Conservation (phyloP, 192 early-diverging fungal genomes). For the Neocallimastix lanati region DNA sequence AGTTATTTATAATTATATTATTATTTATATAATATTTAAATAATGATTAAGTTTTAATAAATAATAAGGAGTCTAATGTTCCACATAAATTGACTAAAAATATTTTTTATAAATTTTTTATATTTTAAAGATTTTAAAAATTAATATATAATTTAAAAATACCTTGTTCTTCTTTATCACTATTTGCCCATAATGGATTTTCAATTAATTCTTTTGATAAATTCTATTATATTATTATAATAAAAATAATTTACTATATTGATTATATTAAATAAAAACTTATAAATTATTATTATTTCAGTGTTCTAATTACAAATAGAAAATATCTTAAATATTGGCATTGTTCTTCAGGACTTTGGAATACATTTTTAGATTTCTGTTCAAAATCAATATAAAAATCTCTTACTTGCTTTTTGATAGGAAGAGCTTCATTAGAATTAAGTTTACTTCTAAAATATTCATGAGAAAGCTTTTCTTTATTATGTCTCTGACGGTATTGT, state of each 20-base stretch:
- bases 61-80: not conserved
- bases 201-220: not conserved
- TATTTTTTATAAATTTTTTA: too few relatives aligned
- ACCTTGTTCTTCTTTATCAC: not conserved
- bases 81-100: too few relatives aligned
- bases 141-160: too few relatives aligned
- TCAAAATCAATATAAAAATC: not conserved
- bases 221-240: too few relatives aligned
- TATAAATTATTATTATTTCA: too few relatives aligned
- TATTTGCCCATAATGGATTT: too few relatives aligned
- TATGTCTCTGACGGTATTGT: not conserved
- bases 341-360: not conserved
- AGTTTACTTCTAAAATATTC: not conserved
- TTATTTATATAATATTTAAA: too few relatives aligned
- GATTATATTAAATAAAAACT: too few relatives aligned
- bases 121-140: too few relatives aligned
- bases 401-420: not conserved
- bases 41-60: too few relatives aligned
- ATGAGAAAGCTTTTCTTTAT: not conserved
- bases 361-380: not conserved
- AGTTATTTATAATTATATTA: too few relatives aligned
- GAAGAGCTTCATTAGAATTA: not conserved
- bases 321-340: not conserved
- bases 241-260: too few relatives aligned
- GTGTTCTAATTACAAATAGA: not conserved